A percentile compares a stretch with the other conserved stretches of the same genome.
phyloP scores from a whole-genome alignment of 73 alveolate species.

The Tetrahymena borealis region DNA sequence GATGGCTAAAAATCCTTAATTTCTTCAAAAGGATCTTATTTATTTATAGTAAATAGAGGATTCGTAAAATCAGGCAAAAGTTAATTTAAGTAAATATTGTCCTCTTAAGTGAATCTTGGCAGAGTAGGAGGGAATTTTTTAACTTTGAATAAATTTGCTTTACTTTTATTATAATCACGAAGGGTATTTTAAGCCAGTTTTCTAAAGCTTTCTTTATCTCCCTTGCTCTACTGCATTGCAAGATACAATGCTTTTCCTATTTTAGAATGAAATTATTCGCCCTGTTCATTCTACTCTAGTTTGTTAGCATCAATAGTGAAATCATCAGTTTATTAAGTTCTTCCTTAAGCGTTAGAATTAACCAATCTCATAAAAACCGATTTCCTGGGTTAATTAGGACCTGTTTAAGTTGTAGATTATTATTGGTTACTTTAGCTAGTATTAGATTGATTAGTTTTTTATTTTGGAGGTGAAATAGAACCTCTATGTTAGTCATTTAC shows the following conservation, averaged over 20 bases:
- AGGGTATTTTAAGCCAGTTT: not conserved
- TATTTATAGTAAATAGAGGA: not conserved
- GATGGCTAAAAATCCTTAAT: not conserved
- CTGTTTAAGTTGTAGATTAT: not conserved
- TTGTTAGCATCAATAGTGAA: not conserved
- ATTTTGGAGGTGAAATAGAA: not conserved
- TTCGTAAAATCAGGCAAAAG: not conserved
- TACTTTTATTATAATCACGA: not conserved
- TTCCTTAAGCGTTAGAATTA: not conserved
- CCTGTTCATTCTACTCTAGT: not conserved
- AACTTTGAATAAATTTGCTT: not conserved
- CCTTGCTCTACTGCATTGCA: not conserved
- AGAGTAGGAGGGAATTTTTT: not conserved
- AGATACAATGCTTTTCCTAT: not conserved
- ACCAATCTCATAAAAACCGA: not conserved
- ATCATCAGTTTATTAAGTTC: not conserved
- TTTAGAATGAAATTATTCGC: not conserved
- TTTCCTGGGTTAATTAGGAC: not conserved
- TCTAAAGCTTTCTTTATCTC: not conserved
- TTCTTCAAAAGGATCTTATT: not conserved
- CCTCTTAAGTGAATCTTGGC: not conserved
- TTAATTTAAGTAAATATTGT: not conserved
- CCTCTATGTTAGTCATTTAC: not conserved
- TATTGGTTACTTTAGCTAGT: no score
- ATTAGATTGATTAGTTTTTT: not conserved